Evolutionary conservation across 768 basidiomycete species (phyloP).

Genomic region (Mycena floridula): DNA sequence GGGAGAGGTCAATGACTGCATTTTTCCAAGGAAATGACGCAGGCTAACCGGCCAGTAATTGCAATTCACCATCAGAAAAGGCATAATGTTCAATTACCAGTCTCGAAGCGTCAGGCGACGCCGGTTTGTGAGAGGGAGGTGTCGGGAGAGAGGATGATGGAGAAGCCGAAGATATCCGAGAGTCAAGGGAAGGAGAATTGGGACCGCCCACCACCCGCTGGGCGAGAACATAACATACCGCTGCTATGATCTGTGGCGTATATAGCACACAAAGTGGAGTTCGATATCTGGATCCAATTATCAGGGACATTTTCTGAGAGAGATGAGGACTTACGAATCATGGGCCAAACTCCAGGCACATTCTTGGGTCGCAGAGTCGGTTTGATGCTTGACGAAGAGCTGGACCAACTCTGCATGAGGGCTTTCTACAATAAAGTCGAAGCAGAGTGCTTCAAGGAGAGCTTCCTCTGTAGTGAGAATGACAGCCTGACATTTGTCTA

Average conservation of each 20-base stretch:
- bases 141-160: conserved; percentile 76
- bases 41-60: conserved; percentile 51
- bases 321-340: conserved; percentile 59
- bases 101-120: conserved; percentile 64
- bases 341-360: conserved; percentile 84
- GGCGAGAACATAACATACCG: conserved; percentile 73
- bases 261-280: conserved; percentile 75
- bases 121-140: conserved; percentile 71
- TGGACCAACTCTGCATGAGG: conserved; percentile 75
- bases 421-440: conserved; percentile 75
- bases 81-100: conserved; percentile 64
- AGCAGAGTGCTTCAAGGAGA: conserved; percentile 77
- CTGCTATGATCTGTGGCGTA: conserved; percentile 63
- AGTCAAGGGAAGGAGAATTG: conserved; percentile 67
- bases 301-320: conserved; percentile 6
- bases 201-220: conserved; percentile 70
- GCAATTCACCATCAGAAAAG: conserved; percentile 53
- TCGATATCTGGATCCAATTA: conserved; percentile 56
- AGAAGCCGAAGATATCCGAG: conserved; percentile 63
- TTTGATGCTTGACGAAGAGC: conserved; percentile 53
- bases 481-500: conserved; percentile 60
- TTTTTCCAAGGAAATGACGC: conserved; percentile 2
- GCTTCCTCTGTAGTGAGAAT: conserved; percentile 76
- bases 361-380: conserved; percentile 50
- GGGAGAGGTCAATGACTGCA: conserved; percentile 2